Percentiles rank a stretch among this genome's conserved stretches.
Conservation (phyloP, 345 rosid genomes). For the Eucalyptus guilfoylei region DNA sequence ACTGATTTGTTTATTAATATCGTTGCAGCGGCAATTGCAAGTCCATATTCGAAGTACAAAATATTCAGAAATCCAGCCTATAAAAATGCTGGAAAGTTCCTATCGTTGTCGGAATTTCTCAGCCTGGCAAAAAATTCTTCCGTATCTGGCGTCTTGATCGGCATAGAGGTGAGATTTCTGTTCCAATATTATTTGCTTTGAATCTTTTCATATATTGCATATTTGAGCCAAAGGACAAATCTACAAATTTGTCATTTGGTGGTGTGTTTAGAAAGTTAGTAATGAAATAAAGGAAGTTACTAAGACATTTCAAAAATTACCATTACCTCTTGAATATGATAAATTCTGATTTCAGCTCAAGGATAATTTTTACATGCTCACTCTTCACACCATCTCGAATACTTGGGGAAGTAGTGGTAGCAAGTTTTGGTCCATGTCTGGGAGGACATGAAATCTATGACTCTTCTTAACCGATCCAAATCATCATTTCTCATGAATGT, state of each 20-base stretch:
- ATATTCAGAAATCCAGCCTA: conserved; percentile 49
- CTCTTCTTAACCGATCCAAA: neutral
- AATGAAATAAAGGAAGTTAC: neutral
- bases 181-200: neutral
- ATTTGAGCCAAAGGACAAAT: neutral
- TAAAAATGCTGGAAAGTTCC: conserved; percentile 32
- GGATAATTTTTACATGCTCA: neutral
- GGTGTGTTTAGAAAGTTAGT: neutral
- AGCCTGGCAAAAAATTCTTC: conserved; percentile 51
- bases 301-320: neutral
- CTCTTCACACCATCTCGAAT: neutral
- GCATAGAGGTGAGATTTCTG: conserved; percentile 61
- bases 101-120: conserved; percentile 51
- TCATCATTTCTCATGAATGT: neutral
- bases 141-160: conserved; percentile 66
- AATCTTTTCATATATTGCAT: neutral
- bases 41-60: conserved; percentile 12
- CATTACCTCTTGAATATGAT: neutral
- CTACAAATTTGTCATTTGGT: neutral
- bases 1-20: neutral
- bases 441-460: neutral
- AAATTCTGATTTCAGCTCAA: neutral
- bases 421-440: neutral
- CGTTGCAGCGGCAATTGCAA: conserved; percentile 49
- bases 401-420: neutral